Evolutionary conservation across 2,329 filamentous ascomycete genomes (phyloP), one percentile per base, ranked within the genome.

Genomic region (Davidsoniella australis): DNA sequence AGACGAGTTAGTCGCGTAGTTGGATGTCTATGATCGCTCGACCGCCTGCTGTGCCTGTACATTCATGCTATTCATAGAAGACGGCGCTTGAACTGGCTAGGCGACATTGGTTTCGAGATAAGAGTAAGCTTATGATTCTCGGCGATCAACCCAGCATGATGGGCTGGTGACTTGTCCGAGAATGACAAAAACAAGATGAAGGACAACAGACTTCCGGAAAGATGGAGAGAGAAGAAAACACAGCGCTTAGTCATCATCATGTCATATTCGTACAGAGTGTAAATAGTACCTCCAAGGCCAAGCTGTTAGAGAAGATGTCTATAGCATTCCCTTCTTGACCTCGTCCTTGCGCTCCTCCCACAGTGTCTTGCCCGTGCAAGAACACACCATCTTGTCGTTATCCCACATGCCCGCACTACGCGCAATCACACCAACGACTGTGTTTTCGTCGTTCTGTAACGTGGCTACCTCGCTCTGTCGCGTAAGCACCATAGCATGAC

Each of bases 401-500:
- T 95, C 89, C 91, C 91, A 98, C 54, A 94, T 82, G n/a, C 91
- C 91, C 14, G 91, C 89, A 64, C 88, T 95, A 61, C 91, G 73
- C 45, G 91, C 91, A 66, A 98, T 85, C 47, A 98, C 88, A 7
- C 91, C 91, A 2, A 94, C 85, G 46, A 95, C 69, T 17, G 87
- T 94, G 62, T 93, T 78, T 49, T 79, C 73, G 60, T 94, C 85
- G 57, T 94, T 88, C 58, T 72, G 71, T 57, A 80, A 66, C 60
- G 75, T 71, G 18, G 51, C 47, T 50, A 69, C 69, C 10, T 49
- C 43, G 52, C 76, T 67, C 63, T 78, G 70, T 54, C 62, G 79
- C 41, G 85, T 83, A 45, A 96, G 78, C 42, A 94, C 82, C 70
- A 98, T 82, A 59, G 87, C 87, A 60, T 88, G 80, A 26, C 91